These are phyloP conservation scores for Isatis lusitanica DNA, from an alignment of 441 rosid species.

Conservation along the genomic window DNA sequence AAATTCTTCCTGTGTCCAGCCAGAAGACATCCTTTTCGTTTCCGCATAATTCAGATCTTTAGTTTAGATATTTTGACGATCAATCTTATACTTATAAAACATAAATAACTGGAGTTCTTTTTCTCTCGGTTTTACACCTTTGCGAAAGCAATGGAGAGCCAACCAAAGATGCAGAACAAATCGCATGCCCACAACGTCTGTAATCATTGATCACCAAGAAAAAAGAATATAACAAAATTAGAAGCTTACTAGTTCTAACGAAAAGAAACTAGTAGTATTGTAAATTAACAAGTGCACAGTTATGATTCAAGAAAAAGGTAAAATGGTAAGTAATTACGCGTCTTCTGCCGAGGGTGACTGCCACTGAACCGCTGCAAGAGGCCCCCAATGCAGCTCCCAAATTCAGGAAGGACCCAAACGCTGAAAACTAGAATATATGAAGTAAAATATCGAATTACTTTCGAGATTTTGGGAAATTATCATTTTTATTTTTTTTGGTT, in stretches of 20 bases:
- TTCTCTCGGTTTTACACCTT: constrained; percentile 19
- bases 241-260: background rate
- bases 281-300: background rate
- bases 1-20: constrained; percentile 62
- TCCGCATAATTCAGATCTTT: background rate
- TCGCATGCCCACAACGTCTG: constrained; percentile 48
- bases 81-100: background rate
- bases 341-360: constrained; percentile 30
- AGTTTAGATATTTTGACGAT: background rate
- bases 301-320: background rate
- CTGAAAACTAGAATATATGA: constrained; percentile 21
- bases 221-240: background rate
- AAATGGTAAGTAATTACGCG: constrained; percentile 9
- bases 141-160: constrained; percentile 37
- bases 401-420: constrained; percentile 33
- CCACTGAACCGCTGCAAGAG: constrained; percentile 27
- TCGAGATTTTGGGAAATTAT: background rate
- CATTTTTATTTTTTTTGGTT: background rate
- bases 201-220: background rate
- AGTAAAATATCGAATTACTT: background rate
- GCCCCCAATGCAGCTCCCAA: constrained; percentile 37
- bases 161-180: constrained; percentile 33
- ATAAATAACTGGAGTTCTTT: background rate
- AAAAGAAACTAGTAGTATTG: background rate
- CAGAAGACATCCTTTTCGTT: constrained; percentile 45